phyloP scores from a whole-genome alignment of 768 basidiomycete species.

The Rhodocollybia butyracea region DNA sequence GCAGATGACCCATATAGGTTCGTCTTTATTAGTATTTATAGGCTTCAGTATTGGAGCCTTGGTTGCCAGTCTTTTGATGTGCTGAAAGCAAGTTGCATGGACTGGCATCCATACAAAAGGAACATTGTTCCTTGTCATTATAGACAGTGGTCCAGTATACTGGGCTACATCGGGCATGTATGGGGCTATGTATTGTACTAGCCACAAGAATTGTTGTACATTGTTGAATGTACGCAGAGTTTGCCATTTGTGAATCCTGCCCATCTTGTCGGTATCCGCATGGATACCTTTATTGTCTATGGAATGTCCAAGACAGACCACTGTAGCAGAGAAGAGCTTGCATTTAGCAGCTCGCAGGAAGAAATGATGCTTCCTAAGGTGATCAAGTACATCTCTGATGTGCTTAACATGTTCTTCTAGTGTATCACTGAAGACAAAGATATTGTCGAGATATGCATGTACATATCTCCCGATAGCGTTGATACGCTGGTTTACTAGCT shows the following conservation, averaged over 20 bases:
- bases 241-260: too few species aligned
- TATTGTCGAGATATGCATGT: conserved; percentile 33
- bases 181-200: conserved; percentile 25
- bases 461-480: conserved; percentile 22
- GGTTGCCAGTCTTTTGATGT: conserved; percentile 4
- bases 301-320: conserved; percentile 28
- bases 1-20: conserved; percentile 15
- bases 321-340: conserved; percentile 16
- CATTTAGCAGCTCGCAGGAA: conserved; percentile 23
- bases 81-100: conserved; percentile 6
- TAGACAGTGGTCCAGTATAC: conserved; percentile 16
- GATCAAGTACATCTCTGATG: conserved; percentile 20
- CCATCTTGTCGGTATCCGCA: conserved; percentile 26
- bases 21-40: conserved; percentile 3
- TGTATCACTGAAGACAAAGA: conserved; percentile 27
- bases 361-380: conserved; percentile 18
- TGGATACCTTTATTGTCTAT: conserved; percentile 28
- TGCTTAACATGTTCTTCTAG: conserved; percentile 26
- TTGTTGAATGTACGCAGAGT: conserved; percentile 11
- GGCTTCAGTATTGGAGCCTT: conserved; percentile 12
- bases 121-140: conserved; percentile 16
- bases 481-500: too few species aligned
- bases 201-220: conserved; percentile 26
- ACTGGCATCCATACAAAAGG: conserved; percentile 21
- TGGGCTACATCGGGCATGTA: conserved; percentile 24